Percentiles rank a stretch among this genome's conserved stretches.
These are phyloP conservation scores for Aspergillus sparsus DNA, from an alignment of 495 filamentous ascomycete species.

Conservation along the genomic window DNA sequence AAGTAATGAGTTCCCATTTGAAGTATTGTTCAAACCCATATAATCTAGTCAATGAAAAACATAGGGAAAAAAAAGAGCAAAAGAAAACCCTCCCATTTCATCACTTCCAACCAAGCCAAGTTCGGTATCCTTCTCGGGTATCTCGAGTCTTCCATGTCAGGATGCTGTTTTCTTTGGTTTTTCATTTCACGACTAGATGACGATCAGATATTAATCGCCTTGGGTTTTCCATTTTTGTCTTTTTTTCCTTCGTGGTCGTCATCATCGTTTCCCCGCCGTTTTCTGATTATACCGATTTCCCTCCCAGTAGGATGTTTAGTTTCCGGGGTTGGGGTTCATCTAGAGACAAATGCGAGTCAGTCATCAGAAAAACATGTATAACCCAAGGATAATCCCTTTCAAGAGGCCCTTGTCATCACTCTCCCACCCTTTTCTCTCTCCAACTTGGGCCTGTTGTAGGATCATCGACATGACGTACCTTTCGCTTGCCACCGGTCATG, in stretches of 20 bases:
- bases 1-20: constrained; percentile 25
- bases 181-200: constrained; percentile 12
- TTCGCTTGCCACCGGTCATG: constrained; percentile 98
- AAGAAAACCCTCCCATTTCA: constrained; percentile 9
- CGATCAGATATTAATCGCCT: constrained; percentile 9
- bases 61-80: too few relatives aligned
- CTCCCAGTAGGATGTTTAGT: constrained; percentile 17
- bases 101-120: constrained; percentile 12
- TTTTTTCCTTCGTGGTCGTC: constrained; percentile 23
- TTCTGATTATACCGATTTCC: constrained; percentile 12
- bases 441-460: constrained; percentile 6
- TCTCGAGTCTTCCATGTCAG: constrained; percentile 17
- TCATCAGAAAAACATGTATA: background rate
- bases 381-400: too few relatives aligned
- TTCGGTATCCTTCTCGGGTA: constrained; percentile 18
- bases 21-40: constrained; percentile 20
- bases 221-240: constrained; percentile 12
- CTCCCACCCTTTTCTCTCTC: background rate
- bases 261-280: constrained; percentile 17
- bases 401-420: too few relatives aligned
- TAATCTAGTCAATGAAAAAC: constrained; percentile 20
- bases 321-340: constrained; percentile 38
- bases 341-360: constrained; percentile 11
- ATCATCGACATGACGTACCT: constrained; percentile 59
- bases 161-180: constrained; percentile 13